Evolutionary conservation across 78 protist genomes (phyloP), one percentile per base, ranked within the genome.

Genomic region (Tieghemostelium lacteum): DNA sequence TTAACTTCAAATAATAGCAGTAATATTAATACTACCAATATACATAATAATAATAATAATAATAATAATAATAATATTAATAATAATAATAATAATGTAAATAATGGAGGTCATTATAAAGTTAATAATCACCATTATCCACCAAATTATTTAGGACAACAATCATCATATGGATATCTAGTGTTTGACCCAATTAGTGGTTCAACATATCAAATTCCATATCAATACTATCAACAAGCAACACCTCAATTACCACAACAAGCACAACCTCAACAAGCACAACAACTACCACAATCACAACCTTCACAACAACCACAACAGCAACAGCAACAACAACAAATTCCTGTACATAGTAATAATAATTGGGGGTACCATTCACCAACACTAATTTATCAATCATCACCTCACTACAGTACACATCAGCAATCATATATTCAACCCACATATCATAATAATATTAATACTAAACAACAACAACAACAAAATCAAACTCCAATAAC

Each of bases 161-260:
- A 20, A 5, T 40, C 69, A 62, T 64, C 31, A n/a, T 28, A 29
- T 22, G 39, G 33, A 0, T 40, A 29, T 3, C 33, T 62, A 20
- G 28, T 33, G 28, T 40, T 33, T 33, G 6, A 36, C 20, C 69
- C 24, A 31, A 20, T 37, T 61, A 19, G 19, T 3, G 42, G 20
- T 2, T 40, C 69, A 33, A 26, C 69, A 8, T 62, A 62, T 33
- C 69, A 62, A 62, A 64, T 64, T 22, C 2, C 72, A 64, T 64
- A 64, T 19, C 72, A 20, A 64, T 36, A 64, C 36, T 42, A 31
- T 1, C 31, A 14, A 3, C 72, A 31, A 20, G 36, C 36, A 1
- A 31, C 20, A 36, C n/a, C 69, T 0, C 72, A 64, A 22, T 50
- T 26, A 20, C 28, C 71, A 4, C 50, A 63, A 22, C 17, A 31